Evolutionary conservation across 768 basidiomycete species (phyloP).

Genomic region (Boletus rubroflammeus): DNA sequence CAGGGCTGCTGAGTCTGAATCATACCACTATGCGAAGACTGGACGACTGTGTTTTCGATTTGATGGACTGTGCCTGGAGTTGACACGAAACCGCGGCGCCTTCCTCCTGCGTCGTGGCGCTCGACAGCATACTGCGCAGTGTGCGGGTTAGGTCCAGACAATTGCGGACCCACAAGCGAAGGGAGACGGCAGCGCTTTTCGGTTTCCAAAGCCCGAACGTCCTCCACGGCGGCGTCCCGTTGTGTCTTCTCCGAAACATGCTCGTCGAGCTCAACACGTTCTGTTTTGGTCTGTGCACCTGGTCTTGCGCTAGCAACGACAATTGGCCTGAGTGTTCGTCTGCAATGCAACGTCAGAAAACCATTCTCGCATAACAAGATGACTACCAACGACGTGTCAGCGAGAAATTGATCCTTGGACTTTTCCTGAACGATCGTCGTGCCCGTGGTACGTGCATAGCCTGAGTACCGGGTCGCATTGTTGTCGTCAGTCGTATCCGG

Average conservation of each 20-base stretch:
- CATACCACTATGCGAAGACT: not conserved
- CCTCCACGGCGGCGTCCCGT: not conserved
- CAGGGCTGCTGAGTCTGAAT: not conserved
- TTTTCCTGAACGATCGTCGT: not conserved
- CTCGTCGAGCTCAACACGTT: not conserved
- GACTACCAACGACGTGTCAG: slow-evolving; percentile 5
- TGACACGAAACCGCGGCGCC: not conserved
- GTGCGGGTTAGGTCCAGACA: not conserved
- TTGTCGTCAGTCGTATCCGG: not conserved
- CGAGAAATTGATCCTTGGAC: not conserved
- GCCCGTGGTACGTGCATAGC: not conserved
- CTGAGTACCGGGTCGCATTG: not conserved
- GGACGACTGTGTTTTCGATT: not conserved
- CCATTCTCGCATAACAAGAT: not conserved
- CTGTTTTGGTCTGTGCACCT: not conserved
- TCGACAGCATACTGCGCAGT: not conserved
- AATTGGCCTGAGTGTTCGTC: not conserved
- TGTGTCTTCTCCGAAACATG: not conserved
- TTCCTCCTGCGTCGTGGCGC: not conserved
- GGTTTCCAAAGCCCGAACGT: not conserved
- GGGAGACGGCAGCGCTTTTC: too few relatives aligned
- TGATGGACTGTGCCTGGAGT: not conserved
- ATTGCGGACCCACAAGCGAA: not conserved
- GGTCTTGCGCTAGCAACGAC: not conserved
- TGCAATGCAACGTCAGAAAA: slow-evolving; percentile 3